A percentile compares a stretch with the other conserved stretches of the same genome.
These are phyloP conservation scores for Nannizziopsis barbatae DNA, from an alignment of 2,329 filamentous ascomycete genomes.

Conservation along the genomic window DNA sequence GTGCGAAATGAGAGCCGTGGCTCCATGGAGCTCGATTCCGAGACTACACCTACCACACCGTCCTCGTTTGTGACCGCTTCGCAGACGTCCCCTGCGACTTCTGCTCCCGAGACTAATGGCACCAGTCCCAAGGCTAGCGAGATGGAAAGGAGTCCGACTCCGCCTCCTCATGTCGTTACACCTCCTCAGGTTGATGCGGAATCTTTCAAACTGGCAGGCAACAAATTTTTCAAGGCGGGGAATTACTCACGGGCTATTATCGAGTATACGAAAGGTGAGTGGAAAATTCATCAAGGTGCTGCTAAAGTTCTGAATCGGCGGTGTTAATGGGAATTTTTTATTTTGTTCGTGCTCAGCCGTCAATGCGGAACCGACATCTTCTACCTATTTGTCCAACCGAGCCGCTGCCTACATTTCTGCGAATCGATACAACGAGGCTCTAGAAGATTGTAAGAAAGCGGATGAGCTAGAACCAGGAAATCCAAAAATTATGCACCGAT, in stretches of 20 bases:
- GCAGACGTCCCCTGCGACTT: slow-evolving; percentile 17
- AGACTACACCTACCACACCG: slow-evolving; percentile 22
- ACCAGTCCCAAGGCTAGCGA: slow-evolving; percentile 20
- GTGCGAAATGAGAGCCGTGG: slow-evolving; percentile 40
- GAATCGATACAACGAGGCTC: slow-evolving; percentile 62
- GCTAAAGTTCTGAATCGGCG: not conserved
- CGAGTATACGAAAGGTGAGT: slow-evolving; percentile 86
- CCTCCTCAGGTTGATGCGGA: slow-evolving; percentile 63
- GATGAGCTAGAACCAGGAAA: slow-evolving; percentile 76
- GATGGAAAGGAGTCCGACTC: slow-evolving; percentile 34
- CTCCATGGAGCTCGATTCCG: slow-evolving; percentile 62
- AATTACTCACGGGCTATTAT: slow-evolving; percentile 79
- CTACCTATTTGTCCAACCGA: slow-evolving; percentile 88
- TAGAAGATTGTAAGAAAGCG: slow-evolving; percentile 77
- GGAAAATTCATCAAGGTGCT: not conserved
- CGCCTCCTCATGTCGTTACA: slow-evolving; percentile 38
- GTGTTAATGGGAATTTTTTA: not conserved
- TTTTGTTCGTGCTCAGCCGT: slow-evolving; percentile 54
- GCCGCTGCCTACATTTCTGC: slow-evolving; percentile 90
- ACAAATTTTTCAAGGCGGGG: slow-evolving; percentile 93
- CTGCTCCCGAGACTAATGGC: slow-evolving; percentile 26
- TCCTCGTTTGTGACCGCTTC: slow-evolving; percentile 26
- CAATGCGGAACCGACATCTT: slow-evolving; percentile 69
- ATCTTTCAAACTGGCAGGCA: slow-evolving; percentile 80
- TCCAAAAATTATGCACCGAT: slow-evolving; percentile 72